phyloP scores from a whole-genome alignment of 2,329 filamentous ascomycete genomes.

The Colletotrichum trifolii region DNA sequence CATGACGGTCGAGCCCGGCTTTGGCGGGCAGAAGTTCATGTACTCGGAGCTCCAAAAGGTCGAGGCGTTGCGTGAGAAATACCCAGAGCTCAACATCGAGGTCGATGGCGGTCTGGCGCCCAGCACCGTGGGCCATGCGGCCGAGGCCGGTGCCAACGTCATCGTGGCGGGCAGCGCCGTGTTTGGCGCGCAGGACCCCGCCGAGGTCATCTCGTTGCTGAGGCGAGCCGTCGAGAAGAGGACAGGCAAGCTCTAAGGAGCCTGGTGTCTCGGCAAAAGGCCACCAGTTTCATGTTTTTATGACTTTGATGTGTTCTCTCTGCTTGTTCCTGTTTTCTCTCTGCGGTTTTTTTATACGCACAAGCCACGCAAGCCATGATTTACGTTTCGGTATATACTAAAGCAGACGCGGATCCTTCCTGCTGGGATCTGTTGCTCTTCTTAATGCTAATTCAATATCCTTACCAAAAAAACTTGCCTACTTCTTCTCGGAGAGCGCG shows the following conservation, averaged over 20 bases:
- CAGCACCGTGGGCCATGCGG: slow-evolving; percentile 91
- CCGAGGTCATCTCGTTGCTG: slow-evolving; percentile 85
- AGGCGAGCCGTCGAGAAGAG: slow-evolving; percentile 80
- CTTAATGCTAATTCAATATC: slow-evolving; percentile 29
- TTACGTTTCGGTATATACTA: slow-evolving; percentile 24
- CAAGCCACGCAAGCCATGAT: slow-evolving; percentile 31
- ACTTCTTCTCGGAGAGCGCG: slow-evolving; percentile 49
- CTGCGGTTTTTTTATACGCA: neutral
- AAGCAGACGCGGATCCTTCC: slow-evolving; percentile 15
- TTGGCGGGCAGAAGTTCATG: slow-evolving; percentile 99
- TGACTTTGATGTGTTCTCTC: slow-evolving; percentile 13
- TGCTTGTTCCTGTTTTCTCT: slow-evolving; percentile 1
- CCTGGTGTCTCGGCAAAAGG: neutral
- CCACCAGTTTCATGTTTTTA: slow-evolving; percentile 16
- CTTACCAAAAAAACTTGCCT: neutral
- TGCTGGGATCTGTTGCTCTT: slow-evolving; percentile 9
- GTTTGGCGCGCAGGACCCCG: slow-evolving; percentile 90
- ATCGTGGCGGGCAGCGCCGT: slow-evolving; percentile 97
- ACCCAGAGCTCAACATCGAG: slow-evolving; percentile 95
- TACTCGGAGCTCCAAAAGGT: slow-evolving; percentile 95
- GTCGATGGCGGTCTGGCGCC: slow-evolving; percentile 93
- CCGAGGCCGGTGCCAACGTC: slow-evolving; percentile 95
- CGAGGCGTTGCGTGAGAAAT: slow-evolving; percentile 80
- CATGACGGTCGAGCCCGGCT: slow-evolving; percentile 98
- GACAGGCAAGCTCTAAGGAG: slow-evolving; percentile 51